Base-by-base conservation (phyloP, 768 basidiomycete genomes). In the Tremella yokohamensis region DNA sequence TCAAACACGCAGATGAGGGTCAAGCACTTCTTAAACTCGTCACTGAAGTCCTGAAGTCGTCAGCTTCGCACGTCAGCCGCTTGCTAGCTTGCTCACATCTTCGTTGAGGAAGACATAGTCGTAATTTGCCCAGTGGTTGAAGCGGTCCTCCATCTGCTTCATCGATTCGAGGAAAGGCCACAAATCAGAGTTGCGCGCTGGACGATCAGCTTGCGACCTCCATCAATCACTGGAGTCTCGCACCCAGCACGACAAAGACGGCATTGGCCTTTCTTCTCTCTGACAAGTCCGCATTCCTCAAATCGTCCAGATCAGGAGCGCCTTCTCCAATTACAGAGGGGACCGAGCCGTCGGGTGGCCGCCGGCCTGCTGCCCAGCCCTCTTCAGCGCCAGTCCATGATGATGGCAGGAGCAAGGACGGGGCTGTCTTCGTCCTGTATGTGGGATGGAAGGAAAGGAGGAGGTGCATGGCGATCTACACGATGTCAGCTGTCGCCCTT, bases 81-180 rank as follows among this genome's bases (percentile, higher is more conserved):
- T n/a, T n/a, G n/a, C n/a, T n/a, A n/a, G n/a, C n/a, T n/a, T n/a
- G n/a, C 66, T 38, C 51, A 69, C 70, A 49, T 76, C 84, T 51
- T 92, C 89, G 72, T 92, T 91, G 39, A 93, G 80, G 67, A 91
- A 84, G n/a, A 88, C 84, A 79, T 86, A 91, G 8, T 88, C 87
- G 75, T 91, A 91, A 19, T 82, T 80, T 65, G 83, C 87, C 60
- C 81, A 82, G 44, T 80, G 78, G 77, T 97, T 97, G 79, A 96
- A 96, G 40, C 87, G 80, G 70, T 89, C 87, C 78, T 98, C 94
- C 78, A 90, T 77, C 73, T 87, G 84, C 69, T 85, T 84, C 76
- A 88, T 81, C 63, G 84, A 86, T 62, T 79, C 82, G 40, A 85
- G 67, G 52, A 87, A 82, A 4, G 84, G 53, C 75, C 75, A 73